These are phyloP conservation scores for Neurospora pannonica DNA, from an alignment of 495 filamentous ascomycete species.

Conservation along the genomic window DNA sequence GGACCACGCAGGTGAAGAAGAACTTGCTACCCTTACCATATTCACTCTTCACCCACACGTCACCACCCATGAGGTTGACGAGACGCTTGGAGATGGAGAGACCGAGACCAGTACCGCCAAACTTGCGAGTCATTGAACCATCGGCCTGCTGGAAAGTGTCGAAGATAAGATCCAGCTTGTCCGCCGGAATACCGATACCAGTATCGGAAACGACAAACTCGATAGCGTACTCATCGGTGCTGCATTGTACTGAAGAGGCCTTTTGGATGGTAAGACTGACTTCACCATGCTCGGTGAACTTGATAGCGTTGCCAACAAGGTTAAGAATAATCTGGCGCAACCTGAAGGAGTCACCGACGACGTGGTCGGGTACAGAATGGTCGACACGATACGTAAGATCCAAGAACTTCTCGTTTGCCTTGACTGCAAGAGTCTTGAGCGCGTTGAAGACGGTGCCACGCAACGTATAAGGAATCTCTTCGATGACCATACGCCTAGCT, in stretches of 20 bases:
- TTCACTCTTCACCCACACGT: constrained; percentile 91
- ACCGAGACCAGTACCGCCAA: constrained; percentile 92
- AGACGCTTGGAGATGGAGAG: constrained; percentile 93
- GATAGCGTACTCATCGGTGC: constrained; percentile 75
- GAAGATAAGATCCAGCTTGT: constrained; percentile 97
- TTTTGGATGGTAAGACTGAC: constrained; percentile 89
- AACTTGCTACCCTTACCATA: constrained; percentile 93
- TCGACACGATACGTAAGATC: constrained; percentile 93
- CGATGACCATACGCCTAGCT: constrained; percentile 98
- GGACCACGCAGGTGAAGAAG: constrained; percentile 92
- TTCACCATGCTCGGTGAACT: constrained; percentile 96
- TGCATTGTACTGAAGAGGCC: constrained; percentile 48
- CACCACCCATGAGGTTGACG: constrained; percentile 94
- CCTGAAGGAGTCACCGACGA: constrained; percentile 95
- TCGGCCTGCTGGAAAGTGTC: constrained; percentile 99
- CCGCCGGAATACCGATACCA: constrained; percentile 90
- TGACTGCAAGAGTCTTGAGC: constrained; percentile 89
- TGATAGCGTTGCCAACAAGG: constrained; percentile 75
- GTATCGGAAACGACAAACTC: constrained; percentile 97
- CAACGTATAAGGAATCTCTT: constrained; percentile 93
- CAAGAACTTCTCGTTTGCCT: constrained; percentile 94
- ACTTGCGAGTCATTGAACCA: constrained; percentile 92
- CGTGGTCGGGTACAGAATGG: constrained; percentile 88
- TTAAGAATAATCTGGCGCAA: constrained; percentile 89
- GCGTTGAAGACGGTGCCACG: constrained; percentile 96